Base-by-base conservation (phyloP, 2,329 filamentous ascomycete genomes). In the Emergomyces pasteurianus region DNA sequence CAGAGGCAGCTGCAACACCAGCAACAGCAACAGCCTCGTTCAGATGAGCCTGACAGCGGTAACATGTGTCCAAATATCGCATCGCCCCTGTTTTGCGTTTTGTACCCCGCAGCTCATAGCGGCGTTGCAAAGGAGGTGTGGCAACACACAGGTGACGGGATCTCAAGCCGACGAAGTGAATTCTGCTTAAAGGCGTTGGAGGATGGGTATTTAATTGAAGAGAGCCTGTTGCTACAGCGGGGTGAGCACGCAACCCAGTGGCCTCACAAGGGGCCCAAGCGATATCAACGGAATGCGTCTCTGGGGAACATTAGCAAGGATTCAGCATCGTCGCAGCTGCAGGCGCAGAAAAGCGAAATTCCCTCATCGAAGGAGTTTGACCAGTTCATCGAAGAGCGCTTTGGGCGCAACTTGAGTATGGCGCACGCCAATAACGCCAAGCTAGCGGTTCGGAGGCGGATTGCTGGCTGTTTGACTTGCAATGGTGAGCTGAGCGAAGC, bases 111-210 rank as follows among this genome's bases (percentile, higher is more conserved):
- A 53, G 82, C 85, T 14, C 76, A 84, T 21, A 92, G 87, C 67
- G 76, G 83, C 4, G 74, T 88, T 62, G 89, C 90, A n/a, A 97
- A 96, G 73, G 84, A 91, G 68, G 96, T 95, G 69, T 99, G 94
- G 94, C 94, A 97, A 73, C 94, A 99, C 73, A 88, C 89, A 0
- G 94, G 94, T 23, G 92, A 96, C 63, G 94, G 94, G 18, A 81
- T 96, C 16, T 96, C 92, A 0, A 96, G 92, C 72, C 86, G 94
- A 57, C 84, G 91, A 47, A 92, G 90, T 40, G 92, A 96, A 71
- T 96, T 95, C 73, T 96, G 89, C 70, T 85, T 91, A 63, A 79
- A 82, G 49, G 81, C 92, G 1, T 83, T 95, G 64, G 81, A 82
- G 43, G 86, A 92, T 63, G 86, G 86, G 0, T 78, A 88, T 49